These are phyloP conservation scores for Datura wrightii DNA, from an alignment of 257 asterid species.

Conservation along the genomic window DNA sequence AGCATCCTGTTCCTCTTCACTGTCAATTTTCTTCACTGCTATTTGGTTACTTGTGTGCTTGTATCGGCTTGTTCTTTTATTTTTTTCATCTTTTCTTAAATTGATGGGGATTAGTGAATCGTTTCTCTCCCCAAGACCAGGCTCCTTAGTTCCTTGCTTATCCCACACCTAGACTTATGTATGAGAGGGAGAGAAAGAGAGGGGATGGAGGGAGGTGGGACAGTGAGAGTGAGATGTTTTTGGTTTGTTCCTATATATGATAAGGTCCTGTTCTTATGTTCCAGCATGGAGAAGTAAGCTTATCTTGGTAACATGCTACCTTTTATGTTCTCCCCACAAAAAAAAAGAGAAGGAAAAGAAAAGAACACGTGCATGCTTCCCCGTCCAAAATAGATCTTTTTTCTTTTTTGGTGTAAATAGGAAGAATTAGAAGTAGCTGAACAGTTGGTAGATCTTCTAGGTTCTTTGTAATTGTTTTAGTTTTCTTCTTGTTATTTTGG, in stretches of 20 bases:
- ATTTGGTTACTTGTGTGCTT: not conserved
- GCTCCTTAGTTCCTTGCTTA: slow-evolving; percentile 21
- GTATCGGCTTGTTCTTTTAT: not conserved
- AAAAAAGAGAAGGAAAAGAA: not conserved
- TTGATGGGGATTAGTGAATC: slow-evolving; percentile 4
- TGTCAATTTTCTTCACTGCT: not conserved
- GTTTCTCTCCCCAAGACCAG: not conserved
- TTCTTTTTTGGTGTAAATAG: no score
- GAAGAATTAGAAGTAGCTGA: no score
- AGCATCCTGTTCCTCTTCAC: not conserved
- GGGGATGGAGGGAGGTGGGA: not conserved
- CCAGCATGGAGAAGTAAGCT: not conserved
- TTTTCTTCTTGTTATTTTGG: no score
- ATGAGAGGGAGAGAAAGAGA: not conserved
- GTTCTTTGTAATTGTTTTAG: no score
- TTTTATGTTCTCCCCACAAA: not conserved
- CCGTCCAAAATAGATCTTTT: not conserved
- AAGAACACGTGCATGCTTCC: not conserved
- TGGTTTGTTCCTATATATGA: not conserved
- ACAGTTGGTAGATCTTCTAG: no score
- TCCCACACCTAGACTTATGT: not conserved
- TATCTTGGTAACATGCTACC: not conserved
- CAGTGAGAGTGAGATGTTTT: not conserved
- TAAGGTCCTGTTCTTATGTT: not conserved
- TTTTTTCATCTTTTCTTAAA: not conserved